These are phyloP conservation scores for Grifola frondosa DNA, from an alignment of 1,284 basidiomycete species.

Conservation along the genomic window DNA sequence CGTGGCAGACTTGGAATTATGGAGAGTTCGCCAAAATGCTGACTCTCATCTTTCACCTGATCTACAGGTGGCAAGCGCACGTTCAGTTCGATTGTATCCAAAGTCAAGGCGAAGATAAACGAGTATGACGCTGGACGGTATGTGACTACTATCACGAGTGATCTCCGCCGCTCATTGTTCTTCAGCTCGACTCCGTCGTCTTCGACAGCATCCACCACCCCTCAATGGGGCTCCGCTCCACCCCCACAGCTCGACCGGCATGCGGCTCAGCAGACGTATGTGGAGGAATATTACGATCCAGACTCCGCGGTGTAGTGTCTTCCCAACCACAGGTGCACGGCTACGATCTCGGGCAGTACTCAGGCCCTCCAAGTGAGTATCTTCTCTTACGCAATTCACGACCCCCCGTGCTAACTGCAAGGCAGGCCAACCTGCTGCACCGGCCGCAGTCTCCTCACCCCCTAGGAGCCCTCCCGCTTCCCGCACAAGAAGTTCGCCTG, in stretches of 20 bases:
- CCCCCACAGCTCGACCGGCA: slow-evolving; percentile 23
- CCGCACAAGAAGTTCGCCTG: background rate
- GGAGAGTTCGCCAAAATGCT: background rate
- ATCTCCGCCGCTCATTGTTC: background rate
- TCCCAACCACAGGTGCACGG: slow-evolving; percentile 15
- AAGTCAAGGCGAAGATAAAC: slow-evolving; percentile 77
- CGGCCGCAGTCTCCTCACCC: slow-evolving; percentile 3
- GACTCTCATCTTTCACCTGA: background rate
- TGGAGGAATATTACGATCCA: slow-evolving; percentile 19
- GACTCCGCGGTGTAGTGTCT: slow-evolving; percentile 2
- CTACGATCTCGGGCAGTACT: slow-evolving; percentile 15
- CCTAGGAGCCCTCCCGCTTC: slow-evolving; percentile 5
- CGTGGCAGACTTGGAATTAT: slow-evolving; percentile 2
- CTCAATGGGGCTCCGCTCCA: slow-evolving; percentile 19
- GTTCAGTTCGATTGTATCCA: slow-evolving; percentile 65
- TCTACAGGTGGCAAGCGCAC: slow-evolving; percentile 72
- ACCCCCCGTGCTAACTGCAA: background rate
- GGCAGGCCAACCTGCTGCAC: background rate
- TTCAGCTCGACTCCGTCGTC: slow-evolving; percentile 5
- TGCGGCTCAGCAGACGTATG: slow-evolving; percentile 22
- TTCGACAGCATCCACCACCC: slow-evolving; percentile 9
- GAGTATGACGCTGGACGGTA: slow-evolving; percentile 60
- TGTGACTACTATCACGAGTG: slow-evolving; percentile 5
- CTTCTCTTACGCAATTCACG: background rate
- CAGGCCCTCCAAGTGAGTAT: background rate